Evolutionary conservation across 139 green algal species (phyloP).

Genomic region (Nannochloris sp.): DNA sequence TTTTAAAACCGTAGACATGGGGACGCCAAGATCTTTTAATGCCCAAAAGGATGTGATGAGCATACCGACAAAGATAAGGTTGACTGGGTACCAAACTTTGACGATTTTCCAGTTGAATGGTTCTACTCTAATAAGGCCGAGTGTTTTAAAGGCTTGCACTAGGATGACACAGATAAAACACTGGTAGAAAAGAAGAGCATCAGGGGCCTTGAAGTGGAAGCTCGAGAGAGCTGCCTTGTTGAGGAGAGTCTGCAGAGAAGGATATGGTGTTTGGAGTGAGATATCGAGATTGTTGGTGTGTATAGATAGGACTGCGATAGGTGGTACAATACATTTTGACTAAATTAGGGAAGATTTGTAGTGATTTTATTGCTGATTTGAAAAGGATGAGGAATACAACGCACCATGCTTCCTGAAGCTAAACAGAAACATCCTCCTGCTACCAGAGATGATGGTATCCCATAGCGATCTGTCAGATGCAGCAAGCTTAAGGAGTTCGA

Average conservation of each 20-base stretch:
- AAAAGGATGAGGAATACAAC: not conserved
- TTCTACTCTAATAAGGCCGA: conserved; percentile 56
- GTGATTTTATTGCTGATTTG: not conserved
- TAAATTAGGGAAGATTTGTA: not conserved
- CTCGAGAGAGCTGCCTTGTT: conserved; percentile 57
- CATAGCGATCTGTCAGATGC: too few species aligned
- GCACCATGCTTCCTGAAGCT: conserved; percentile 10
- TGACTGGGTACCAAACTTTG: conserved; percentile 71
- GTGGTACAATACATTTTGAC: not conserved
- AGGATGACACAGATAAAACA: conserved; percentile 57
- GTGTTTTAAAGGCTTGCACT: conserved; percentile 44
- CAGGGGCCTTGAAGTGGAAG: conserved; percentile 69
- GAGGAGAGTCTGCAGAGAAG: conserved; percentile 1
- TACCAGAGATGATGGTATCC: too few species aligned
- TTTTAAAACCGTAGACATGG: conserved; percentile 79
- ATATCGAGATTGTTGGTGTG: too few species aligned
- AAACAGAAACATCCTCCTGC: conserved; percentile 9
- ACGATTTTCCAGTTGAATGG: conserved; percentile 50
- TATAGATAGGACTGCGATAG: not conserved
- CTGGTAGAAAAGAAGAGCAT: conserved; percentile 76
- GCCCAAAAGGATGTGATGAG: conserved; percentile 75
- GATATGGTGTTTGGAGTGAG: too few species aligned
- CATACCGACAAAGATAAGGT: conserved; percentile 92
- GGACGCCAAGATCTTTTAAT: conserved; percentile 62
- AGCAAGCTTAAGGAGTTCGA: too few species aligned